Conservation (phyloP, 139 green algal species). For the Desmodesmus armatus region DNA sequence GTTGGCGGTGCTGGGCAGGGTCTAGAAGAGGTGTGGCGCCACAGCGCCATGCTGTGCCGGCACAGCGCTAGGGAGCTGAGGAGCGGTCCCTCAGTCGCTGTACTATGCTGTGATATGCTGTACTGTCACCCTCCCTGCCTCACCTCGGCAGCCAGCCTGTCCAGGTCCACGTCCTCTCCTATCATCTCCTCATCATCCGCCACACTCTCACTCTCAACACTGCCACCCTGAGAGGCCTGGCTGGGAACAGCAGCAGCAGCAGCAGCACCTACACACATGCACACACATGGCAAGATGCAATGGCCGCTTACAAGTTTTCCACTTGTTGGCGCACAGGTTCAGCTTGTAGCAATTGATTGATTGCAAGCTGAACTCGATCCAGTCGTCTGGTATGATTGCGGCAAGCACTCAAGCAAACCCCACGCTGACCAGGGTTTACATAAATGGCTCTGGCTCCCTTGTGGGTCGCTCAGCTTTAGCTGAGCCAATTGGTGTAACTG, state of each 20-base stretch:
- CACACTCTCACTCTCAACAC: not conserved
- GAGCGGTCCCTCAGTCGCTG: not conserved
- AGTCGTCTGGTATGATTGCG: too few relatives aligned
- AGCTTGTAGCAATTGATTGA: too few relatives aligned
- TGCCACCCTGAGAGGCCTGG: not conserved
- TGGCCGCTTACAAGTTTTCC: too few relatives aligned
- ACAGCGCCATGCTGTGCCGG: not conserved
- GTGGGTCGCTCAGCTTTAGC: too few relatives aligned
- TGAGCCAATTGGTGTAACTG: not conserved
- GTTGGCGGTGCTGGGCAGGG: not conserved
- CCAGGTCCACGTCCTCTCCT: slow-evolving; percentile 7
- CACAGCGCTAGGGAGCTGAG: not conserved
- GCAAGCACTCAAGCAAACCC: too few relatives aligned
- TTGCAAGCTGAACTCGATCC: too few relatives aligned
- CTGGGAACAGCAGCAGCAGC: slow-evolving; percentile 14
- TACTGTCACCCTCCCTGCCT: not conserved
- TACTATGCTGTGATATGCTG: not conserved
- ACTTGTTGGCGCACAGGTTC: too few relatives aligned
- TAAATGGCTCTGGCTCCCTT: too few relatives aligned
- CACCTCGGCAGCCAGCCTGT: slow-evolving; percentile 37
- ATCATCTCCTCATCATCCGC: slow-evolving; percentile 30
- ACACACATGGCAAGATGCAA: too few relatives aligned
- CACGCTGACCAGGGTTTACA: too few relatives aligned
- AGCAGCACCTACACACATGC: slow-evolving; percentile 3
- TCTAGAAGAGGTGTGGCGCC: not conserved